Base-by-base conservation (phyloP, 2,329 filamentous ascomycete species). In the Stagonosporopsis chrysanthemi region DNA sequence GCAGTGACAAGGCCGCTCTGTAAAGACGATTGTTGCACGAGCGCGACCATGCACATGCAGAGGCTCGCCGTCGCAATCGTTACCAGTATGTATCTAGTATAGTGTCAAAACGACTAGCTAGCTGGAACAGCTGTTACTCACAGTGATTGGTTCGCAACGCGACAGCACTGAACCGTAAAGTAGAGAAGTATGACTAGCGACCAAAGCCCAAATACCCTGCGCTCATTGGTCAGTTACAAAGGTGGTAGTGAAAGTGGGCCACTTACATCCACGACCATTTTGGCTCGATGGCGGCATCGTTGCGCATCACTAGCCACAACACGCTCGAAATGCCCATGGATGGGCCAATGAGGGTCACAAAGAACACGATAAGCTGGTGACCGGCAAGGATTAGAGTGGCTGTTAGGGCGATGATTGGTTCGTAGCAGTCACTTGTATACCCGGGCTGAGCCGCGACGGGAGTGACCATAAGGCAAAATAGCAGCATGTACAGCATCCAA, bases 231-330 rank as follows among this genome's bases (percentile, higher is more conserved):
- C n/a, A 29, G 31, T n/a, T 2, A 17, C 12, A 17, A 22, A 9
- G 11, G 9, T 7, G 4, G 14, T 14, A 6, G 1, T 11, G 5
- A 8, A 24, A 31, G 61, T 6, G 53, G 61, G 28, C 19, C 11
- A 52, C 64, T 61, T 47, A 69, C 64, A 63, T 60, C 66, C 66
- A 69, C n/a, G 66, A 47, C 22, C 56, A 23, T 15, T 54, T 49
- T 7, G 64, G 56, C 4, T 52, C 48, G 3, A 69, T 50, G 8
- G 61, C 62, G 6, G 54, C 36, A 46, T 66, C 63, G 35, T 67
- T 67, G 6, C 66, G 61, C 63, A 69, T 61, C 22, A 67, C 62
- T 15, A 67, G 47, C 52, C 59, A 68, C 22, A 68, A 15, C 2
- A 68, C 55, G 41, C 66, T 67, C 2, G 66, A 50, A 7, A 66